These are phyloP conservation scores for Sordariomycetes sp. DNA, from an alignment of 2,329 filamentous ascomycete species.

Conservation along the genomic window DNA sequence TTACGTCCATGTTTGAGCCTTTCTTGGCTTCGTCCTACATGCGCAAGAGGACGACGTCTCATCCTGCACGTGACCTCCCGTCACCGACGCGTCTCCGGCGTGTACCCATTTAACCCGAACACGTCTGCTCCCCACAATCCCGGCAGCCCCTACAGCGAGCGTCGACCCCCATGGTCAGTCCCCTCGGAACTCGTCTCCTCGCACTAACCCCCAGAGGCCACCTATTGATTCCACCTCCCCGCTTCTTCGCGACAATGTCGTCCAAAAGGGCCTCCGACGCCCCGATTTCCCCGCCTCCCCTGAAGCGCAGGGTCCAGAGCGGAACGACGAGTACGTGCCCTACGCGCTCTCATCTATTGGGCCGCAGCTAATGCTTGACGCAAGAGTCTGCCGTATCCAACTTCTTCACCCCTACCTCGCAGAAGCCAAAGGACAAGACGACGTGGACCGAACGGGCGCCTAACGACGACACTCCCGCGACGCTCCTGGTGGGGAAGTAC, in stretches of 20 bases:
- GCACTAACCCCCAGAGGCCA: too few species aligned
- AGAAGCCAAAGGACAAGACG: constrained; percentile 68
- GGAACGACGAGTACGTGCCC: constrained; percentile 30
- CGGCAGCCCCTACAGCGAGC: too few species aligned
- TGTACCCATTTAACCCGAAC: too few species aligned
- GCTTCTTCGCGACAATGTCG: background rate
- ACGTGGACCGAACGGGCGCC: constrained; percentile 56
- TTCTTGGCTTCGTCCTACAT: too few species aligned
- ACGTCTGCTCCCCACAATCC: too few species aligned
- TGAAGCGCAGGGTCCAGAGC: constrained; percentile 38
- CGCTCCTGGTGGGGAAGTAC: constrained; percentile 67
- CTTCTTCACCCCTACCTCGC: constrained; percentile 79
- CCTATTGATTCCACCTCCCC: background rate
- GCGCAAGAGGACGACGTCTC: too few species aligned
- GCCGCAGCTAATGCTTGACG: constrained; percentile 7
- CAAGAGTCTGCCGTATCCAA: constrained; percentile 61
- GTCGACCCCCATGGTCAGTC: too few species aligned
- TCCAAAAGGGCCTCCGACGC: constrained; percentile 1
- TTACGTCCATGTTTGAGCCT: too few species aligned
- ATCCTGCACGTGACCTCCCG: too few species aligned
- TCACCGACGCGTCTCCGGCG: too few species aligned
- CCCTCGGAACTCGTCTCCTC: too few species aligned
- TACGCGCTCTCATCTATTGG: background rate
- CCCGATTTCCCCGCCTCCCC: constrained; percentile 26
- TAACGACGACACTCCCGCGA: constrained; percentile 30